These are phyloP conservation scores for Crithidia fasciculata DNA, from an alignment of 208 protist species.

Conservation along the genomic window DNA sequence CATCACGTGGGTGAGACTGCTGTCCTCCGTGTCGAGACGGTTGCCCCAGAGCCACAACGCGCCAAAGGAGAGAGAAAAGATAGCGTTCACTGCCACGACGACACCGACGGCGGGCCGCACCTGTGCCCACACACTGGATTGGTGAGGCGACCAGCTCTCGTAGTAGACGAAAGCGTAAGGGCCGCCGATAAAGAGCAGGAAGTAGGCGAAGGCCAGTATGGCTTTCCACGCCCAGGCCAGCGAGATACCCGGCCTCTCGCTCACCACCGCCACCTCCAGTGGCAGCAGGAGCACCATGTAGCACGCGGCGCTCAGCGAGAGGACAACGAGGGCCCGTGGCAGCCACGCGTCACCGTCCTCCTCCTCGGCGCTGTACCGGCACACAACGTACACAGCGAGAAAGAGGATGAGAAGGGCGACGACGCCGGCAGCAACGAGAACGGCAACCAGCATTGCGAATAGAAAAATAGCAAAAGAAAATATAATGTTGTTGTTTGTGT, in stretches of 20 bases:
- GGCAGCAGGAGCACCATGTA: conserved; percentile 91
- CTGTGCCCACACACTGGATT: conserved; percentile 29
- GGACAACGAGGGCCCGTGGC: conserved; percentile 44
- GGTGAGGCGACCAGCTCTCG: conserved; percentile 74
- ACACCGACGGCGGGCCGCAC: conserved; percentile 21
- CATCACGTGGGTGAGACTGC: conserved; percentile 32
- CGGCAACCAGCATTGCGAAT: conserved; percentile 42
- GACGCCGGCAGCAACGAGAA: conserved; percentile 55
- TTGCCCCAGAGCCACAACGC: conserved; percentile 33
- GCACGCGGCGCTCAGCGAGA: conserved; percentile 52
- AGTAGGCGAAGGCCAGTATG: conserved; percentile 26
- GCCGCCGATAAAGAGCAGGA: conserved; percentile 62
- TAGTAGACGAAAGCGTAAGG: conserved; percentile 91
- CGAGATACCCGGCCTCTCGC: conserved; percentile 28
- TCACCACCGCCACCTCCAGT: conserved; percentile 85
- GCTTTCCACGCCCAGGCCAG: conserved; percentile 36
- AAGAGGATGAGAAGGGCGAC: conserved; percentile 54
- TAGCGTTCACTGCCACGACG: conserved; percentile 16
- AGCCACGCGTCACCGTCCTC: conserved; percentile 73
- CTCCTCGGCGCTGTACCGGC: conserved; percentile 55
- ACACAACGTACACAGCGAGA: conserved; percentile 58
- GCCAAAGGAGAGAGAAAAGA: conserved; percentile 25
- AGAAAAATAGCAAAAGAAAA: conserved; percentile 5
- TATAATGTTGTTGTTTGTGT: background rate
- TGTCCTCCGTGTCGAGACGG: conserved; percentile 13